These are phyloP conservation scores for Tetrapyrgos nigripes DNA, from an alignment of 1,284 basidiomycete species.

Conservation along the genomic window DNA sequence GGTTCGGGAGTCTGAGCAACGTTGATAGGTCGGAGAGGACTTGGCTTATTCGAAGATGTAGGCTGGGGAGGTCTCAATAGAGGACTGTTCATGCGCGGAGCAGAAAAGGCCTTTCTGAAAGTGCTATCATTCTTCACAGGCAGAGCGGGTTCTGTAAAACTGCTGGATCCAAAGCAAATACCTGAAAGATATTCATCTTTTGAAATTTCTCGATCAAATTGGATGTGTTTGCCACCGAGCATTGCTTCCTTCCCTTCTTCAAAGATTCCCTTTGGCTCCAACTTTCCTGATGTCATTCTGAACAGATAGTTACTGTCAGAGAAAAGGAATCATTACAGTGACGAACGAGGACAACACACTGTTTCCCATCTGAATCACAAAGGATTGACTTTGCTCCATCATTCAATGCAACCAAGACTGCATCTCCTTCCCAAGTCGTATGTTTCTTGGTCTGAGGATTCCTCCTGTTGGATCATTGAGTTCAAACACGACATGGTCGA, in stretches of 20 bases:
- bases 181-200: constrained; percentile 68
- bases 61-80: not conserved
- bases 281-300: constrained; percentile 50
- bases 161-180: constrained; percentile 58
- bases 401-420: constrained; percentile 59
- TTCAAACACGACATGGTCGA: not conserved
- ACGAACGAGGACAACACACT: constrained; percentile 44
- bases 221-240: constrained; percentile 74
- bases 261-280: constrained; percentile 38
- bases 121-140: constrained; percentile 42
- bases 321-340: constrained; percentile 10
- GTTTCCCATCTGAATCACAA: constrained; percentile 64
- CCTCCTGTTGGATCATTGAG: constrained; percentile 53
- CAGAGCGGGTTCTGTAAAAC: constrained; percentile 43
- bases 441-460: constrained; percentile 85
- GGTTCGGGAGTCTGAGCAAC: not conserved
- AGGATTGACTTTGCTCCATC: constrained; percentile 53
- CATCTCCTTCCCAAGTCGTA: constrained; percentile 93
- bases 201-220: constrained; percentile 65
- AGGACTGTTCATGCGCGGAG: constrained; percentile 28
- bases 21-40: not conserved
- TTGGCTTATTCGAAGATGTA: not conserved
- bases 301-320: not conserved
- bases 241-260: constrained; percentile 60
- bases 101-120: constrained; percentile 15